A percentile compares a stretch with the other conserved stretches of the same genome.
Evolutionary conservation across 495 filamentous ascomycete species (phyloP).

Genomic region (Xylaria sp.): DNA sequence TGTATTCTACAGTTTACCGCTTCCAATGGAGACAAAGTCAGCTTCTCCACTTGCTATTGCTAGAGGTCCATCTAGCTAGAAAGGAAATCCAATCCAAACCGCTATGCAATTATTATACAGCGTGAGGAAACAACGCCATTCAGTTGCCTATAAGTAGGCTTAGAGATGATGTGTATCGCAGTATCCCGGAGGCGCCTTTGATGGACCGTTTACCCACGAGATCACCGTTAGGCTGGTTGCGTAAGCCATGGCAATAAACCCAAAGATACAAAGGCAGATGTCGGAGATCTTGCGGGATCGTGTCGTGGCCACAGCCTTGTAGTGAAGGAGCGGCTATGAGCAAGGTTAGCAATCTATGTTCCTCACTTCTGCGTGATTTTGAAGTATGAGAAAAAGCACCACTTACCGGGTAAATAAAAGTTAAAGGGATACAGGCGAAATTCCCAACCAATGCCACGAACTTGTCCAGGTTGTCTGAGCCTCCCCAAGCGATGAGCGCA

Average conservation of each 20-base stretch:
- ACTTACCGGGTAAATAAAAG: slow-evolving; percentile 96
- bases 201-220: slow-evolving; percentile 70
- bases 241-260: slow-evolving; percentile 84
- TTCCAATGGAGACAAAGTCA: slow-evolving; percentile 10
- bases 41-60: not conserved
- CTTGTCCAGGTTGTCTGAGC: slow-evolving; percentile 93
- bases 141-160: not conserved
- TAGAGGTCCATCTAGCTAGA: slow-evolving; percentile 2
- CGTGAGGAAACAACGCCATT: slow-evolving; percentile 30
- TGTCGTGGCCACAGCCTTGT: slow-evolving; percentile 74
- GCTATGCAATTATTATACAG: slow-evolving; percentile 25
- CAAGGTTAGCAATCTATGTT: not conserved
- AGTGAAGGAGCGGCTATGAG: slow-evolving; percentile 82
- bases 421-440: slow-evolving; percentile 96
- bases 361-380: not conserved
- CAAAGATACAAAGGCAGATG: slow-evolving; percentile 77
- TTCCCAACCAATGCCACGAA: slow-evolving; percentile 95
- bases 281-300: slow-evolving; percentile 70
- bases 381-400: not conserved
- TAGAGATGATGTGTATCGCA: slow-evolving; percentile 48
- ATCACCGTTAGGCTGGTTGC: slow-evolving; percentile 83
- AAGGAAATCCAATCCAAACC: slow-evolving; percentile 17
- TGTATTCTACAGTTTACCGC: slow-evolving; percentile 9
- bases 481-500: slow-evolving; percentile 86
- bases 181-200: slow-evolving; percentile 53